Evolutionary conservation across 352 stramenopile genomes (phyloP).

Genomic region (Discostella stelligera): DNA sequence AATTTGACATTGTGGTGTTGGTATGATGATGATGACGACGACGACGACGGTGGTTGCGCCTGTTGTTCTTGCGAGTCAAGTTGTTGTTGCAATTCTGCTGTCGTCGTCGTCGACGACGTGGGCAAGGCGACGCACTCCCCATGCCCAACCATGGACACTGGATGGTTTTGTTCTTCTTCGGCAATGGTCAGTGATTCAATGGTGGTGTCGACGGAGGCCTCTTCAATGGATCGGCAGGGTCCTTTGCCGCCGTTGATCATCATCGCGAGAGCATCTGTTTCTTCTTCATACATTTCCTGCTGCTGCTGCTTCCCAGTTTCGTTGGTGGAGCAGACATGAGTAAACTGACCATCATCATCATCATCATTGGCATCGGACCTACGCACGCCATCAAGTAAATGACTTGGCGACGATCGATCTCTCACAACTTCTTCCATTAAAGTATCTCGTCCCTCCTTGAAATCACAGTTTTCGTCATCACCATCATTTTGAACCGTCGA

Average conservation of each 20-base stretch:
- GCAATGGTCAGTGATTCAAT: constrained; percentile 17
- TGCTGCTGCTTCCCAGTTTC: background rate
- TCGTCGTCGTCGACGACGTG: background rate
- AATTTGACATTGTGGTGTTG: constrained; percentile 15
- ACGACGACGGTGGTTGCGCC: background rate
- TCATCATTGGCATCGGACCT: background rate
- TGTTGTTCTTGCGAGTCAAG: background rate
- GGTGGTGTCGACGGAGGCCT: constrained; percentile 32
- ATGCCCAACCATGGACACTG: background rate
- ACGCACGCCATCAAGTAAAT: background rate
- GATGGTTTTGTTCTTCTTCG: background rate
- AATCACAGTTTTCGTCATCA: background rate
- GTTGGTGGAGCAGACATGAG: too few species aligned
- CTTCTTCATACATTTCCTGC: background rate
- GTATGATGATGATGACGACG: background rate
- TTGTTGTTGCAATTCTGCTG: background rate
- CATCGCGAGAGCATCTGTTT: background rate
- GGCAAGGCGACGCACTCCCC: background rate
- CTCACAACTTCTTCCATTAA: background rate
- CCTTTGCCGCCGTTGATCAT: background rate
- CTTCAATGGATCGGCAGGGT: constrained; percentile 22
- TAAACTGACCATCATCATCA: background rate
- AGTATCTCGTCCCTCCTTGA: background rate
- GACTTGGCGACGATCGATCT: background rate
- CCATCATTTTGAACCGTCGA: background rate